phyloP scores from a whole-genome alignment of 768 basidiomycete genomes.

The Leccinum uliginosum region DNA sequence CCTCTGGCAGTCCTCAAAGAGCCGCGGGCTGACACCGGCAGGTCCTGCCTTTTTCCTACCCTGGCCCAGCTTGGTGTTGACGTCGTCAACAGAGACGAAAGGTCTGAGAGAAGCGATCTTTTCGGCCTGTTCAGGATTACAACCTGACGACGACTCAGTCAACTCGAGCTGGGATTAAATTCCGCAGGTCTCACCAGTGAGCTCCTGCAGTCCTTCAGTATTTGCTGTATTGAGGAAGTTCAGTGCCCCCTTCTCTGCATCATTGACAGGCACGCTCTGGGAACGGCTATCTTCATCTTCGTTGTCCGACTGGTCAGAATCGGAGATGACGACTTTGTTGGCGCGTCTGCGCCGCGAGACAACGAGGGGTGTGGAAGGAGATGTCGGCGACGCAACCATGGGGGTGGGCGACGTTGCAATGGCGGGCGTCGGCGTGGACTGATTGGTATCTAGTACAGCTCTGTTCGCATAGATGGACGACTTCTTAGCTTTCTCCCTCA shows the following conservation, averaged over 20 bases:
- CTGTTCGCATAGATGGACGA: constrained; percentile 81
- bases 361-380: constrained; percentile 41
- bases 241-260: constrained; percentile 50
- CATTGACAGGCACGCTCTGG: constrained; percentile 32
- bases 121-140: constrained; percentile 74
- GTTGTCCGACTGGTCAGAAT: constrained; percentile 48
- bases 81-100: constrained; percentile 70
- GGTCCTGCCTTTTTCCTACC: constrained; percentile 85
- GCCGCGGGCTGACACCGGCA: constrained; percentile 77
- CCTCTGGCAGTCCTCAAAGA: constrained; percentile 86
- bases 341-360: constrained; percentile 46
- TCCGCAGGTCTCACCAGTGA: constrained; percentile 54
- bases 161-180: neutral
- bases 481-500: constrained; percentile 72
- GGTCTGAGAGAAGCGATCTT: constrained; percentile 77
- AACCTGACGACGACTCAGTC: constrained; percentile 44
- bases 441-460: constrained; percentile 43
- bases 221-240: constrained; percentile 66
- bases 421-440: constrained; percentile 35
- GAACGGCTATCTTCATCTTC: constrained; percentile 39
- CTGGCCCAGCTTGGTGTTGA: constrained; percentile 71
- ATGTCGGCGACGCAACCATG: constrained; percentile 33
- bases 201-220: constrained; percentile 62
- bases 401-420: constrained; percentile 29
- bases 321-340: constrained; percentile 63